Conservation (phyloP, 768 basidiomycete genomes). For the Rhodotorula graminis region DNA sequence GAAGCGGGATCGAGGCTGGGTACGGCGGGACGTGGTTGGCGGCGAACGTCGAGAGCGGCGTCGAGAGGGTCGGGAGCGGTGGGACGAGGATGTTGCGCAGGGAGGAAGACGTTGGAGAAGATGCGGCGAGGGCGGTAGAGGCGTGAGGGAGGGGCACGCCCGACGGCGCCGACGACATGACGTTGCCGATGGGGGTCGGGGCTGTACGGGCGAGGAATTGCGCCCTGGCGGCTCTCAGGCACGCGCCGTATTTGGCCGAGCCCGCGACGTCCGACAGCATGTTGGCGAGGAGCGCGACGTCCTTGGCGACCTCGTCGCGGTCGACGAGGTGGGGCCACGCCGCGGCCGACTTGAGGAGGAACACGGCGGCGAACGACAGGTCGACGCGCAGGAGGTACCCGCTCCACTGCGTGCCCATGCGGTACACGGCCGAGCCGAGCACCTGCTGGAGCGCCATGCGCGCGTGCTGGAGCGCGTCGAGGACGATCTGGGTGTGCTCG, state of each 20-base stretch:
- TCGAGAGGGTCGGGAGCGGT: not conserved
- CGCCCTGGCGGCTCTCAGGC: not conserved
- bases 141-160: not conserved
- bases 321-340: slow-evolving; percentile 13
- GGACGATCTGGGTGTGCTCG: slow-evolving; percentile 9
- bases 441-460: slow-evolving; percentile 3
- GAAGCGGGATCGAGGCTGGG: not conserved
- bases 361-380: slow-evolving; percentile 10
- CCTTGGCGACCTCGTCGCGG: slow-evolving; percentile 6
- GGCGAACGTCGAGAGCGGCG: not conserved
- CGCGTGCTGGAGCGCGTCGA: not conserved
- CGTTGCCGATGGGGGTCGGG: not conserved
- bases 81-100: slow-evolving; percentile 7
- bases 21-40: not conserved
- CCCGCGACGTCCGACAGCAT: slow-evolving; percentile 5
- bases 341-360: slow-evolving; percentile 2
- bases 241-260: not conserved
- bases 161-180: not conserved
- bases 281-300: slow-evolving; percentile 3
- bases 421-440: slow-evolving; percentile 3
- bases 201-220: slow-evolving; percentile 5
- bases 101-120: not conserved
- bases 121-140: not conserved
- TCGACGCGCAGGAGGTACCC: slow-evolving; percentile 14
- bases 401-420: not conserved